Evolutionary conservation across 768 basidiomycete species (phyloP).

Genomic region (Cubamyces lactineus): DNA sequence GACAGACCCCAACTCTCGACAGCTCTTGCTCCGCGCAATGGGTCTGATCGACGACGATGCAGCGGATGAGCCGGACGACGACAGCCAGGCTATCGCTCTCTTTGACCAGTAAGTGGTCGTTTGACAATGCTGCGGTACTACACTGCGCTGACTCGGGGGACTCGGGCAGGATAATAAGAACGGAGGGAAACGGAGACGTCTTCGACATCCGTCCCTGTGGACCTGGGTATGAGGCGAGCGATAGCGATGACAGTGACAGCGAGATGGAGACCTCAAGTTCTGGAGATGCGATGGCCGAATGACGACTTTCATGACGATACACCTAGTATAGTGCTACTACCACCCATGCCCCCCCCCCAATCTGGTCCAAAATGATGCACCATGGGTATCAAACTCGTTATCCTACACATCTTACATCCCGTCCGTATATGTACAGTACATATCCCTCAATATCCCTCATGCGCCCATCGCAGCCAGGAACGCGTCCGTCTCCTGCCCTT

Average conservation of each 20-base stretch:
- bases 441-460: neutral
- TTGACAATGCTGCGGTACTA: neutral
- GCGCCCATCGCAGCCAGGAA: slow-evolving; percentile 43
- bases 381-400: neutral
- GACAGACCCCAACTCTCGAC: slow-evolving; percentile 39
- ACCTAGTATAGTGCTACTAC: too few relatives aligned
- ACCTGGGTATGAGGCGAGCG: neutral
- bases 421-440: too few relatives aligned
- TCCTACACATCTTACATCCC: neutral
- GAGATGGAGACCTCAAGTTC: slow-evolving; percentile 6
- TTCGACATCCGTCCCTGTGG: slow-evolving; percentile 47
- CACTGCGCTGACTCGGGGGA: slow-evolving; percentile 7
- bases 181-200: slow-evolving; percentile 60
- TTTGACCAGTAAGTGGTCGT: slow-evolving; percentile 67
- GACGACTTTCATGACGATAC: neutral
- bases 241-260: slow-evolving; percentile 32
- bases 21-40: slow-evolving; percentile 44
- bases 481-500: slow-evolving; percentile 54
- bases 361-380: neutral
- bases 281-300: neutral
- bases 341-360: neutral
- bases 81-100: slow-evolving; percentile 58
- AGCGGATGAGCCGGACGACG: slow-evolving; percentile 40
- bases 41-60: slow-evolving; percentile 33
- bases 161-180: slow-evolving; percentile 53